A percentile compares a stretch with the other conserved stretches of the same genome.
Evolutionary conservation across 2,329 filamentous ascomycete genomes (phyloP).

Genomic region (Aspergillus sclerotialis): DNA sequence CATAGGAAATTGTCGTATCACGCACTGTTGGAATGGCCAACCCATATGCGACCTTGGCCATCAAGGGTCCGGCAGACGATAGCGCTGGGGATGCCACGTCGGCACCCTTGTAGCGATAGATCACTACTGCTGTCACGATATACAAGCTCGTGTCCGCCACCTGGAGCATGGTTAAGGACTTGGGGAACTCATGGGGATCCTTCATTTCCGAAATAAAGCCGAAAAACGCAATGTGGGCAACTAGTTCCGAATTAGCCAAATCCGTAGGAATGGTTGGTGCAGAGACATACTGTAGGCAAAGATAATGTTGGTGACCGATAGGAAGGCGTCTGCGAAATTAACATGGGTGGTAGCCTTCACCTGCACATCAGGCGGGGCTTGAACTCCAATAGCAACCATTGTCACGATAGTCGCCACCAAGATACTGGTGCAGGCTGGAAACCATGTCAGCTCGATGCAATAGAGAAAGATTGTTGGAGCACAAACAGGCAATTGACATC

Average conservation of each 20-base stretch:
- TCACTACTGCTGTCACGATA: slow-evolving; percentile 57
- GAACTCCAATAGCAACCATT: slow-evolving; percentile 57
- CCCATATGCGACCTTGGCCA: slow-evolving; percentile 61
- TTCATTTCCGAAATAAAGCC: slow-evolving; percentile 59
- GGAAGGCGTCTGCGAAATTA: slow-evolving; percentile 49
- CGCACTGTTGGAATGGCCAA: slow-evolving; percentile 57
- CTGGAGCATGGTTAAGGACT: slow-evolving; percentile 58
- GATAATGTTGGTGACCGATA: slow-evolving; percentile 60
- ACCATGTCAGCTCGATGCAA: slow-evolving; percentile 1
- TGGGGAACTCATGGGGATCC: slow-evolving; percentile 53
- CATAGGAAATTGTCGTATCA: no score
- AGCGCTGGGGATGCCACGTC: slow-evolving; percentile 59
- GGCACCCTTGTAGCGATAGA: slow-evolving; percentile 60
- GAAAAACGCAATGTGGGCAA: slow-evolving; percentile 61
- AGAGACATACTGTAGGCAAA: slow-evolving; percentile 58
- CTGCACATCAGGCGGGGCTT: slow-evolving; percentile 32
- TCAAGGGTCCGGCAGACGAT: slow-evolving; percentile 48
- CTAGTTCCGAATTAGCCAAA: no score
- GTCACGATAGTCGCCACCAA: slow-evolving; percentile 57
- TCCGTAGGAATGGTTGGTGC: no score
- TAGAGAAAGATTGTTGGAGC: not conserved
- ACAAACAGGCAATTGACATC: slow-evolving; percentile 51
- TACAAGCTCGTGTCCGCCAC: slow-evolving; percentile 56
- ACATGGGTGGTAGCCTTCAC: slow-evolving; percentile 33
- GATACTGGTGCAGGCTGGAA: slow-evolving; percentile 55